Evolutionary conservation across 257 asterid species (phyloP), one percentile per base, ranked within the genome.

Genomic region (Striga asiatica): DNA sequence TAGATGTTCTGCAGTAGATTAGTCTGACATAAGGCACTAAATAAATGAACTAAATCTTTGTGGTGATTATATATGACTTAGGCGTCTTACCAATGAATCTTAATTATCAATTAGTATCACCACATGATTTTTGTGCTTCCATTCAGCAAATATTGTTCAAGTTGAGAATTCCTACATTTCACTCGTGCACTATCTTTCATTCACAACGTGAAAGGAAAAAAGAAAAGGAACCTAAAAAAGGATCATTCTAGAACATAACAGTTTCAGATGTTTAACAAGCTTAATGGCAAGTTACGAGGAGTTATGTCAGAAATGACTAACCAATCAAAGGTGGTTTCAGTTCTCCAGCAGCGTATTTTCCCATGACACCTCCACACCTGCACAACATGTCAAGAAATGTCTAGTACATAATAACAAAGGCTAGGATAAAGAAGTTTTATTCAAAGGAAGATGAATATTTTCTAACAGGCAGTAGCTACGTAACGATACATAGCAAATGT

Each of bases 281-380:
- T 9, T 61, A n/a, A 14, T 17, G 46, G 23, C 9, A 61, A 56
- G 46, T 32, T 14, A 20, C 18, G 49, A 3, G 3, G 25, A 29
- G 53, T 38, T 22, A 7, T 6, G 29, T 37, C 14, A 34, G 54
- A 71, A 74, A 65, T 50, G 19, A 81, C 93, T 56, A 59, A 92
- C 98, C 95, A 54, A 78, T 76, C 42, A 87, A 76, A 66, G 98
- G 98, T 34, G 97, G 97, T 66, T 81, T 88, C 63, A 92, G 82
- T 71, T 92, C 98, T 63, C 97, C 98, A 68, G 95, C 93, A n/a
- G 97, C 93, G 70, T 92, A 92, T 69, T 84, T 92, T 58, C 98
- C 98, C 95, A 88, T 82, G 61, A 92, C 97, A 64, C 98, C 98
- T 54, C 98, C 94, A 68, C 98, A 92, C 98, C 98, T 92, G 64